phyloP scores from a whole-genome alignment of 805 yeast species.

The Lipomyces japonicus region DNA sequence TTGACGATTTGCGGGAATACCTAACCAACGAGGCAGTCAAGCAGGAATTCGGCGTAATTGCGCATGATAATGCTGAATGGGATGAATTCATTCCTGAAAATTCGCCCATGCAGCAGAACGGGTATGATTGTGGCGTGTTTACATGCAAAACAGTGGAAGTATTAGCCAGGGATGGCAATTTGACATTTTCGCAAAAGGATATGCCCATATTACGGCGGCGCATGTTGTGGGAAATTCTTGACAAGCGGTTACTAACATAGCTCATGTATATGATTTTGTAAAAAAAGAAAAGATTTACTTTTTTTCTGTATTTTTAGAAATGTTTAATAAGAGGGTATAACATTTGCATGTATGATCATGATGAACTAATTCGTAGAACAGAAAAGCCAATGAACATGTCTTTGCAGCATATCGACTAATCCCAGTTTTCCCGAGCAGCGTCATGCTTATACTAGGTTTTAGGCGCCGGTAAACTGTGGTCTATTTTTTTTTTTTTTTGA shows the following conservation, averaged over 20 bases:
- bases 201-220: slow-evolving; percentile 63
- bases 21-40: slow-evolving; percentile 65
- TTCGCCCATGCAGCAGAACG: slow-evolving; percentile 87
- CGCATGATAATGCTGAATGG: slow-evolving; percentile 31
- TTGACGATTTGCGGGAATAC: slow-evolving; percentile 49
- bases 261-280: background rate
- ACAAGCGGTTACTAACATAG: slow-evolving; percentile 12
- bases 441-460: too few species aligned
- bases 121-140: slow-evolving; percentile 93
- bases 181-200: slow-evolving; percentile 62
- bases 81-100: slow-evolving; percentile 35
- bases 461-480: too few species aligned
- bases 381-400: too few species aligned
- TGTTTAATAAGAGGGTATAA: too few species aligned
- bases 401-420: too few species aligned
- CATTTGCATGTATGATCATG: too few species aligned
- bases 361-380: too few species aligned
- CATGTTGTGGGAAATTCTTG: slow-evolving; percentile 61
- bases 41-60: slow-evolving; percentile 42
- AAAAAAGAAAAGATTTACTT: background rate
- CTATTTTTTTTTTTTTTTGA: too few species aligned
- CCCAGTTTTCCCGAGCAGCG: too few species aligned
- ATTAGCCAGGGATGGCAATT: slow-evolving; percentile 48
- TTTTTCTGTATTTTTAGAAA: too few species aligned
- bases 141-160: slow-evolving; percentile 73